Percentiles rank a stretch among this genome's conserved stretches.
phyloP scores from a whole-genome alignment of 1,139 yeast species.

The Candida mesenterica region DNA sequence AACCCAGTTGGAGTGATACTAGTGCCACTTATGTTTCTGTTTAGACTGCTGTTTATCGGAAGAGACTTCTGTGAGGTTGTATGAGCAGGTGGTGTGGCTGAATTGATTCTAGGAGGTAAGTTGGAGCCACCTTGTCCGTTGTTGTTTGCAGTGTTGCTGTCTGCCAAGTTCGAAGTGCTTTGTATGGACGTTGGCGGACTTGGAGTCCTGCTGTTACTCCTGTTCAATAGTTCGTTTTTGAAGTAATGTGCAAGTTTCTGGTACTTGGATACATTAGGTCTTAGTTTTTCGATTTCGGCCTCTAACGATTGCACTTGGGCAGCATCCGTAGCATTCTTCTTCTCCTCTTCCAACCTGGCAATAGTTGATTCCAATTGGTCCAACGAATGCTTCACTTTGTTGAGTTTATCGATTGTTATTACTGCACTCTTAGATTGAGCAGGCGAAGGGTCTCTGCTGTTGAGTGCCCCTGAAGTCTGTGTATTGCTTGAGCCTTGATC shows the following conservation, averaged over 20 bases:
- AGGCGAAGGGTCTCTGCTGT: conserved; percentile 5
- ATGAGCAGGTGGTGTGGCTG: neutral
- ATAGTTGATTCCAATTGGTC: conserved; percentile 44
- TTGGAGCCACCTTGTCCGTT: too few species aligned
- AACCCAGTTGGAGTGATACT: neutral
- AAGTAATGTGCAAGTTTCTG: conserved; percentile 41
- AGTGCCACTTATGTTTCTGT: neutral
- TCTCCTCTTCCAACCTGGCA: conserved; percentile 25
- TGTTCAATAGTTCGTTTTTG: conserved; percentile 36
- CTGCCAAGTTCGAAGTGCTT: too few species aligned
- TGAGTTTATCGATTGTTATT: conserved; percentile 40
- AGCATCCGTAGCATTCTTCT: conserved; percentile 23
- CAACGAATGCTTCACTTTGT: conserved; percentile 36
- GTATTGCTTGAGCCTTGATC: neutral
- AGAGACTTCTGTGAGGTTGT: neutral
- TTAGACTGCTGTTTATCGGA: neutral
- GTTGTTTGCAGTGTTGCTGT: too few species aligned
- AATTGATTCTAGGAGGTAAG: too few species aligned
- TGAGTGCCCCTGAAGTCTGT: conserved; percentile 9
- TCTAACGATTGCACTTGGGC: conserved; percentile 33
- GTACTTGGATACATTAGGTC: conserved; percentile 34
- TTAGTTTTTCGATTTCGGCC: conserved; percentile 34
- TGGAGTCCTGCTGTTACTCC: conserved; percentile 12
- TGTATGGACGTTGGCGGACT: conserved; percentile 8
- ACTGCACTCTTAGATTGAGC: conserved; percentile 28